phyloP scores from a whole-genome alignment of 2,329 filamentous ascomycete species.

The Tolypocladium paradoxum region DNA sequence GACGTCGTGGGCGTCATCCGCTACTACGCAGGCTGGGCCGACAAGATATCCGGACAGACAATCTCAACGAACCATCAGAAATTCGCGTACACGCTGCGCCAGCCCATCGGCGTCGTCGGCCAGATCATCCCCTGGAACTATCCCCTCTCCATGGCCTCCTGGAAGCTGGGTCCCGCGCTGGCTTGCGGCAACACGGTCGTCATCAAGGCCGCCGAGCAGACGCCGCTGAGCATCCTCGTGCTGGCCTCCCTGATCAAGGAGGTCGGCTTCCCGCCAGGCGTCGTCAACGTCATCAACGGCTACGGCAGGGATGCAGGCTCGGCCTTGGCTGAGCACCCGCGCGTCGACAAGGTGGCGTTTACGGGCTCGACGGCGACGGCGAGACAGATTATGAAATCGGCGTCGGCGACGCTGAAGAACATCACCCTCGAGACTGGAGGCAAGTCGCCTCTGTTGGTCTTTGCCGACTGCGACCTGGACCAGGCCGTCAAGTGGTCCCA shows the following conservation, averaged over 20 bases:
- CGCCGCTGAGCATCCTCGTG: slow-evolving; percentile 53
- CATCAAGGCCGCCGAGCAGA: slow-evolving; percentile 58
- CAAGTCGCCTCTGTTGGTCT: slow-evolving; percentile 54
- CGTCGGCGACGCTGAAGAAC: slow-evolving; percentile 54
- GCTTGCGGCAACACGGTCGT: slow-evolving; percentile 54
- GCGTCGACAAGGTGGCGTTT: slow-evolving; percentile 69
- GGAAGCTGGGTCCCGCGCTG: slow-evolving; percentile 66
- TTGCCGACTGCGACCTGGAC: slow-evolving; percentile 54
- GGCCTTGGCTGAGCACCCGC: slow-evolving; percentile 55
- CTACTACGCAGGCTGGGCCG: slow-evolving; percentile 71
- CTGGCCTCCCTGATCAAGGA: slow-evolving; percentile 58
- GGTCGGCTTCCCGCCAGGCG: slow-evolving; percentile 68
- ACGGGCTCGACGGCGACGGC: slow-evolving; percentile 67
- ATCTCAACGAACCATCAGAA: slow-evolving; percentile 59
- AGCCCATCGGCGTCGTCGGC: slow-evolving; percentile 66
- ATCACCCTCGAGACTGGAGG: slow-evolving; percentile 58
- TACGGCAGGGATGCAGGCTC: slow-evolving; percentile 57
- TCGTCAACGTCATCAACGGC: slow-evolving; percentile 67
- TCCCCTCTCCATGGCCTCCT: slow-evolving; percentile 37
- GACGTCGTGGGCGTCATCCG: slow-evolving; percentile 38
- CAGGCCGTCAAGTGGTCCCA: slow-evolving; percentile 53
- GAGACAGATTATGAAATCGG: slow-evolving; percentile 65
- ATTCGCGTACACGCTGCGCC: slow-evolving; percentile 63
- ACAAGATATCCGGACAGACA: slow-evolving; percentile 68
- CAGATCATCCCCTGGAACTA: slow-evolving; percentile 71